Evolutionary conservation across 2,329 filamentous ascomycete genomes (phyloP).

Genomic region (Alternaria brassicae): DNA sequence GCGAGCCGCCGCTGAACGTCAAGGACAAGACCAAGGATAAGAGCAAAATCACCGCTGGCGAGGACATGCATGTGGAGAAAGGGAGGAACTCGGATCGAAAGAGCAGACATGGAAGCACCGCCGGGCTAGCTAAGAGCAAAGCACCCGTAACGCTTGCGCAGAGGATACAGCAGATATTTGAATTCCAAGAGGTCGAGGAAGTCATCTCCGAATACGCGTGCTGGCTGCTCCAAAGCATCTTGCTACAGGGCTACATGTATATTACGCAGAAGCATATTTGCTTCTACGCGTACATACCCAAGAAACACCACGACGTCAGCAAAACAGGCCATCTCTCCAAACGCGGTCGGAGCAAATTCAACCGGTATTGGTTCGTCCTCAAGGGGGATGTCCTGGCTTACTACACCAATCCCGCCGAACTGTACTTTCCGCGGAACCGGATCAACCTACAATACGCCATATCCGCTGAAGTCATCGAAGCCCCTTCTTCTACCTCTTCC

Average conservation of each 20-base stretch:
- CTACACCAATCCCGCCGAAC: slow-evolving; percentile 79
- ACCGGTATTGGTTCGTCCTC: slow-evolving; percentile 89
- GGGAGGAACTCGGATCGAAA: slow-evolving; percentile 28
- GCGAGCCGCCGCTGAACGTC: slow-evolving; percentile 18
- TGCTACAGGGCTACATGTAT: slow-evolving; percentile 95
- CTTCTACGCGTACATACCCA: slow-evolving; percentile 96
- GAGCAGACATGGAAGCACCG: slow-evolving; percentile 37
- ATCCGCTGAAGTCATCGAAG: slow-evolving; percentile 76
- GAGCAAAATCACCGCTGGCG: slow-evolving; percentile 30
- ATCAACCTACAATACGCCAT: slow-evolving; percentile 93
- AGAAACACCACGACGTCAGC: slow-evolving; percentile 73
- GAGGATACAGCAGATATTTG: slow-evolving; percentile 70
- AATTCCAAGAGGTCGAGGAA: slow-evolving; percentile 80
- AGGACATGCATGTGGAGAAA: slow-evolving; percentile 35
- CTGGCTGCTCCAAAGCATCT: slow-evolving; percentile 88
- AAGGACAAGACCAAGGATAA: slow-evolving; percentile 26
- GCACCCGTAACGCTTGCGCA: slow-evolving; percentile 68
- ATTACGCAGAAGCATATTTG: slow-evolving; percentile 92
- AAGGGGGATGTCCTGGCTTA: slow-evolving; percentile 94
- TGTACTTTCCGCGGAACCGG: slow-evolving; percentile 90
- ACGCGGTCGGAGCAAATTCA: slow-evolving; percentile 87
- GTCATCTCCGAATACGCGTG: slow-evolving; percentile 93
- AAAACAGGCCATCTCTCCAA: slow-evolving; percentile 92
- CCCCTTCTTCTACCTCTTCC: not conserved
- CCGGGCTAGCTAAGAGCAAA: slow-evolving; percentile 29